Base-by-base conservation (phyloP, 1,284 basidiomycete genomes). In the Anthracocystis walkeri region DNA sequence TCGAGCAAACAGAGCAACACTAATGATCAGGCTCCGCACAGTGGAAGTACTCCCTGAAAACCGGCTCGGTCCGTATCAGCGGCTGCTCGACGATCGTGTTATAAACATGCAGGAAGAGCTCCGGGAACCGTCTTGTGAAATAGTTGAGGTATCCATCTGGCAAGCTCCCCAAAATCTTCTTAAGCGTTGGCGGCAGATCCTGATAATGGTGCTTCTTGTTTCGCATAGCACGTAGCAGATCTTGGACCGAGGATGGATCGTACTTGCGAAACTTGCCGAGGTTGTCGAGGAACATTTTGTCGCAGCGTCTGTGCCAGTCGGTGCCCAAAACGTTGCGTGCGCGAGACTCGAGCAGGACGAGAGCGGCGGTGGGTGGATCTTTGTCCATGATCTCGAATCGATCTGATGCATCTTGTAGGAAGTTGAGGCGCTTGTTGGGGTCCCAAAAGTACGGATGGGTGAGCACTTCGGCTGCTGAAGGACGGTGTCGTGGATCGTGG, bases 161-260 rank as follows among this genome's bases (percentile, higher is more conserved):
- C 88, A 98, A 91, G 5, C 91, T 87, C 8, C 95, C 95, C 14
- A 97, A 88, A 84, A 92, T 90, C 61, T 91, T 90, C 84, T 94
- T 94, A 44, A 95, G 92, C 66, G 91, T 90, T 60, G 94, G 92
- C 2, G 95, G 95, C 21, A 97, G 87, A 85, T 96, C 94, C 87
- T 98, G 96, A 83, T 97, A 98, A 85, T 99, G 96, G 80, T 99
- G 92, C 92, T 96, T 97, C 94, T 99, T 99, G 86, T 99, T 99
- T 67, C 97, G 88, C 84, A 99, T 87, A 1, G 95, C 97, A 49
- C 96, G 89, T 57, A 99, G 86, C 23, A 99, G 87, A 86, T 99
- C 97, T 77, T 97, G 92, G 7, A 99, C 92, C 46, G 92, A 93
- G 79, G 88, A 88, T 23, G 92, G 92, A 83, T 98, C 94, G 85